Base-by-base conservation (phyloP, 306 rosid genomes). In the Luffa aegyptiaca region DNA sequence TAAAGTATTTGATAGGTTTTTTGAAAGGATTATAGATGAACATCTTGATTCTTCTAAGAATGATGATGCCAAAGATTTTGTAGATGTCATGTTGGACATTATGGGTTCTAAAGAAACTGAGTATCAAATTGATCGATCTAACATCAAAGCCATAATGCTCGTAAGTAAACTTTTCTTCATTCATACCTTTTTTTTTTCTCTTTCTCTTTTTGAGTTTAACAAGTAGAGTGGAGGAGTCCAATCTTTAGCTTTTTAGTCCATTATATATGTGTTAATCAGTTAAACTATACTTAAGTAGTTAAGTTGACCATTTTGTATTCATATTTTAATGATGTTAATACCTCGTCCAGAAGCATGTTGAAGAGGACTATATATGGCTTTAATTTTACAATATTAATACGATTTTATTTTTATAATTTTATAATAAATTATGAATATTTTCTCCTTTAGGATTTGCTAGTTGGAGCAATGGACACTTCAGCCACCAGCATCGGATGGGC, bases 11-110 rank as follows among this genome's bases (percentile, higher is more conserved):
- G 91, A 89, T 72, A 82, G 64, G 18, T 88, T 90, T 69, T 86
- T 92, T 16, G 93, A 90, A 59, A 90, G 78, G 82, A 78, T 86
- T n/a, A 82, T 93, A 18, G 90, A 90, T 42, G 90, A 90, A 17
- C 96, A 89, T 52, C 9, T 87, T 5, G 83, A 84, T 45, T 73
- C 84, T 0, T 48, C 52, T 14, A 10, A 48, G 7, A 20, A 83
- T 44, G 81, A 68, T 13, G 68, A 84, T 46, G n/a, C 79, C n/a
- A 91, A 88, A 59, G 93, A 91, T 73, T 90, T 90, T 31, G 92
- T 93, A 9, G 90, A 90, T 80, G 86, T 88, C 63, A 82, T 93
- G 92, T 61, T 90, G 83, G 72, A 84, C 1, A 82, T 90, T 63
- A 68, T 84, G 71, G 91, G 86, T 6, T 81, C 87, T 1, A 11